phyloP scores from a whole-genome alignment of 176 grass and related monocot genomes.

The Ensete glaucum region DNA sequence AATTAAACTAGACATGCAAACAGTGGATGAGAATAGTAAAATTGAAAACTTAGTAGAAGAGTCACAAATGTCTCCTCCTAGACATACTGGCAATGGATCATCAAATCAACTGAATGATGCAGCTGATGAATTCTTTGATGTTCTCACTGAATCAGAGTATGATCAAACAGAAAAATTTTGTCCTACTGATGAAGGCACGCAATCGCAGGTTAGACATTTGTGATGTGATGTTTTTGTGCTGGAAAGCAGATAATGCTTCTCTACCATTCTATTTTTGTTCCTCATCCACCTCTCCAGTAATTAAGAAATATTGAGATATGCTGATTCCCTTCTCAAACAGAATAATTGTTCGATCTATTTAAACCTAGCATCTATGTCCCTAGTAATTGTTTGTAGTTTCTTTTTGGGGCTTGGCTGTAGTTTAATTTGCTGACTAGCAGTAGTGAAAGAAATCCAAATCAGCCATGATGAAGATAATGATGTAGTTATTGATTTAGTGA shows the following conservation, averaged over 20 bases:
- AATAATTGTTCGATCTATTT: neutral
- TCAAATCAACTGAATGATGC: conserved; percentile 21
- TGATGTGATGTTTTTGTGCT: neutral
- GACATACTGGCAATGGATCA: neutral
- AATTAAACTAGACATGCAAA: conserved; percentile 11
- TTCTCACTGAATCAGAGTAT: conserved; percentile 14
- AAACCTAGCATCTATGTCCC: neutral
- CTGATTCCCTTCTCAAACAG: too few relatives aligned
- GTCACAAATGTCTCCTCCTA: neutral
- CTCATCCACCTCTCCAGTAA: neutral
- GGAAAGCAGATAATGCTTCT: neutral
- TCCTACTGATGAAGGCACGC: conserved; percentile 6
- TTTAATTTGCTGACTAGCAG: too few relatives aligned
- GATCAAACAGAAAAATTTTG: conserved; percentile 4
- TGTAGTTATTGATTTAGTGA: too few relatives aligned
- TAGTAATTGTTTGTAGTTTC: neutral
- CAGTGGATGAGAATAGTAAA: neutral
- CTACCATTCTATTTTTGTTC: neutral
- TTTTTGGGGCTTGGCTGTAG: too few relatives aligned
- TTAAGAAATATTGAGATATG: neutral
- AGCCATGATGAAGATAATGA: too few relatives aligned
- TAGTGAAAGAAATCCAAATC: too few relatives aligned
- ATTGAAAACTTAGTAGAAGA: conserved; percentile 10
- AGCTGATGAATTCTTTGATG: conserved; percentile 33
- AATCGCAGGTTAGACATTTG: neutral